Percentiles rank a stretch among this genome's conserved stretches.
These are phyloP conservation scores for Phytophthora pistaciae DNA, from an alignment of 352 stramenopile species.

Conservation along the genomic window DNA sequence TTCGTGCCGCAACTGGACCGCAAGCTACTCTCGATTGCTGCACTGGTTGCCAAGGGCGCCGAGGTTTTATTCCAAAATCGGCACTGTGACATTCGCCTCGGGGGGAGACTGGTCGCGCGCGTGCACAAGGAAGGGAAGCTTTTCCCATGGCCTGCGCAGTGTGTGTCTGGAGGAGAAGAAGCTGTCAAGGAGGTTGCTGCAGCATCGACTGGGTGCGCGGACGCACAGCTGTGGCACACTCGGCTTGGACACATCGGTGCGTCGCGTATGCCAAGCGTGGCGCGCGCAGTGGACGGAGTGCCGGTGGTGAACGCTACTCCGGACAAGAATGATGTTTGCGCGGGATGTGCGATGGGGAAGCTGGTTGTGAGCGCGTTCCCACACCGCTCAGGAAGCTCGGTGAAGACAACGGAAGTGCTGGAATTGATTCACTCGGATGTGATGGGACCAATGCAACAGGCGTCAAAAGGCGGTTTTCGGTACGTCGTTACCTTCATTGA, in stretches of 20 bases:
- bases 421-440: neutral
- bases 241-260: neutral
- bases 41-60: neutral
- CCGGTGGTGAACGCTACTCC: neutral
- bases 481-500: neutral
- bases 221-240: neutral
- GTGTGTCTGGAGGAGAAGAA: neutral
- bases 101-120: neutral
- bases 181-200: too few relatives aligned
- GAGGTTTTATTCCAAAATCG: neutral
- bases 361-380: neutral
- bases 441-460: neutral
- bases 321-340: neutral
- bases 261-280: neutral
- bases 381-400: neutral
- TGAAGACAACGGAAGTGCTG: neutral
- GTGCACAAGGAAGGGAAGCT: constrained; percentile 1
- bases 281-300: neutral
- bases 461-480: neutral
- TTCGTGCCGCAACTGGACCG: neutral
- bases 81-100: neutral
- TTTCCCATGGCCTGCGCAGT: neutral
- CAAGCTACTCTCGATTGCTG: neutral
- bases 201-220: too few relatives aligned
- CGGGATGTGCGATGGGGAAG: neutral